These are phyloP conservation scores for Psophocarpus tetragonolobus DNA, from an alignment of 306 rosid species.

Conservation along the genomic window DNA sequence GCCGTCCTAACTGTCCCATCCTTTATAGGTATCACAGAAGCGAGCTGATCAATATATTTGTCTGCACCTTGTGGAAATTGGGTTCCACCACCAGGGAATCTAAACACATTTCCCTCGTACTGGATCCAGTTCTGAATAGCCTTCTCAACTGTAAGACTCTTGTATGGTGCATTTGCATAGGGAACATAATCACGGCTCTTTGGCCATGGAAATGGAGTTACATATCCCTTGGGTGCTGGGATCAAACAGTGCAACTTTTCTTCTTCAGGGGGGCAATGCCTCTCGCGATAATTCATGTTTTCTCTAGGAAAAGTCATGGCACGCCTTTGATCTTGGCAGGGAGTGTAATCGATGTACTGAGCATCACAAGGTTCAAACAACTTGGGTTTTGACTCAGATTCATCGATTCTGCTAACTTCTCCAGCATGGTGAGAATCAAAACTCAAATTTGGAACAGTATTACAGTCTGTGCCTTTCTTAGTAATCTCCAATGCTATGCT, in stretches of 20 bases:
- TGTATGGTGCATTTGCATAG: slow-evolving; percentile 92
- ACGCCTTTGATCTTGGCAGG: slow-evolving; percentile 92
- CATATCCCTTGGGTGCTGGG: slow-evolving; percentile 96
- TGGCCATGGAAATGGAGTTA: slow-evolving; percentile 97
- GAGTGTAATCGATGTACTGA: slow-evolving; percentile 75
- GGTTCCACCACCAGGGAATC: slow-evolving; percentile 95
- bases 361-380: slow-evolving; percentile 59
- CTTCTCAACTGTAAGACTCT: slow-evolving; percentile 98
- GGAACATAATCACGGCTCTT: slow-evolving; percentile 98
- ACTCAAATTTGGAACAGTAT: slow-evolving; percentile 58
- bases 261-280: slow-evolving; percentile 85
- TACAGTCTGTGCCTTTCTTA: slow-evolving; percentile 61
- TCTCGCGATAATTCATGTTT: slow-evolving; percentile 82
- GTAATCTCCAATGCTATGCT: slow-evolving; percentile 77
- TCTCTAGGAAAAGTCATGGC: slow-evolving; percentile 93
- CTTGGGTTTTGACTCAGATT: slow-evolving; percentile 53
- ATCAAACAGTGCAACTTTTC: slow-evolving; percentile 87
- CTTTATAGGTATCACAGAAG: slow-evolving; percentile 90
- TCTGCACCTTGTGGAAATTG: slow-evolving; percentile 99
- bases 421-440: slow-evolving; percentile 92
- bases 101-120: slow-evolving; percentile 89
- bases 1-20: slow-evolving; percentile 94
- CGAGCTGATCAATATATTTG: slow-evolving; percentile 86
- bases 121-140: slow-evolving; percentile 99
- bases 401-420: slow-evolving; percentile 55